Evolutionary conservation across 495 filamentous ascomycete species (phyloP).

Genomic region (Ascodesmis nigricans): DNA sequence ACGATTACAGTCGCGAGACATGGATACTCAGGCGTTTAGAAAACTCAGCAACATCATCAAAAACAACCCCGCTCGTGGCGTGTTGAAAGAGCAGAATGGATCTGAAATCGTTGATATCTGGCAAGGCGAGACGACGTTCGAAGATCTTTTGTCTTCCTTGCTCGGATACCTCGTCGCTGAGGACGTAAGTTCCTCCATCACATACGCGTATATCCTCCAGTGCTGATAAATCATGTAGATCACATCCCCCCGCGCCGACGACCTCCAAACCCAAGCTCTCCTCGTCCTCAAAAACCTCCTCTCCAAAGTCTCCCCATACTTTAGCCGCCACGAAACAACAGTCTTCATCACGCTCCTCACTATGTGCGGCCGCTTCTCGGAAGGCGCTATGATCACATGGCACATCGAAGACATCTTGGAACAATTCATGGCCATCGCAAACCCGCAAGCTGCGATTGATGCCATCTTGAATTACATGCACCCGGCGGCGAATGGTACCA

Average conservation of each 20-base stretch:
- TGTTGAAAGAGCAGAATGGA: constrained; percentile 31
- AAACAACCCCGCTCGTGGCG: constrained; percentile 32
- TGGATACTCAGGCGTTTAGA: constrained; percentile 76
- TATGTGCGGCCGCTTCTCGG: constrained; percentile 20
- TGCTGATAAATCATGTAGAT: constrained; percentile 25
- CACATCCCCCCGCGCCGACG: constrained; percentile 35
- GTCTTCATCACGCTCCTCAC: constrained; percentile 22
- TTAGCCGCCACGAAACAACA: constrained; percentile 39
- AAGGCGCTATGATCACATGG: constrained; percentile 32
- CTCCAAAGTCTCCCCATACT: constrained; percentile 43
- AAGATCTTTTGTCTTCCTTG: constrained; percentile 47
- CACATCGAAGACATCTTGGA: constrained; percentile 37
- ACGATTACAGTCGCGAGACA: constrained; percentile 42
- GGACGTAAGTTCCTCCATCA: neutral
- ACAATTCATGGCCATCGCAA: constrained; percentile 29
- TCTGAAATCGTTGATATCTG: constrained; percentile 29
- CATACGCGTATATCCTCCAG: neutral
- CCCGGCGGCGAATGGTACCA: constrained; percentile 18
- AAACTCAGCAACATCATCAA: constrained; percentile 65
- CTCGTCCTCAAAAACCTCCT: constrained; percentile 61
- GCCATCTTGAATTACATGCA: constrained; percentile 30
- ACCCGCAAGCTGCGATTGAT: constrained; percentile 29
- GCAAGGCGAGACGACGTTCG: constrained; percentile 35
- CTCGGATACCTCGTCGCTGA: constrained; percentile 48
- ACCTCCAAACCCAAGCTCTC: constrained; percentile 66